Conservation (phyloP, 2,329 filamentous ascomycete species). For the Paraphoma chrysanthemicola region DNA sequence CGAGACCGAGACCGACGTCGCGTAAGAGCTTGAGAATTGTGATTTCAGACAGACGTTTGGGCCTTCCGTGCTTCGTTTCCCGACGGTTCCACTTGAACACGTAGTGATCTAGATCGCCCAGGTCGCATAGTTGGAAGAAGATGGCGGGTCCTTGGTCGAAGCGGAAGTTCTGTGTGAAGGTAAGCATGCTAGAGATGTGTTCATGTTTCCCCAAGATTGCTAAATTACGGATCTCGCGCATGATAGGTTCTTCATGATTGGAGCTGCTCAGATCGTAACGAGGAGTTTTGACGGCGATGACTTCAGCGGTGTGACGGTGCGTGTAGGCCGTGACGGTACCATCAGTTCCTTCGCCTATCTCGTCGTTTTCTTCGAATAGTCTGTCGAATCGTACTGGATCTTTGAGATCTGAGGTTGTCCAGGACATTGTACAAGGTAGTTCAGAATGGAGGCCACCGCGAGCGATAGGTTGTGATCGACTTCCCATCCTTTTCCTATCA, state of each 20-base stretch:
- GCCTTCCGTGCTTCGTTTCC: neutral
- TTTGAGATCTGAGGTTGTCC: neutral
- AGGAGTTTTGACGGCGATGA: neutral
- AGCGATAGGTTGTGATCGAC: neutral
- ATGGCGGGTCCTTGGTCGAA: constrained; percentile 16
- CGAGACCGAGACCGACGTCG: constrained; percentile 28
- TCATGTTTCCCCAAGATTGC: neutral
- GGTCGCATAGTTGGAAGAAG: constrained; percentile 23
- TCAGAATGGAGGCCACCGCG: neutral
- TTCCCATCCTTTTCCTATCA: neutral
- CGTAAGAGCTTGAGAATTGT: constrained; percentile 35
- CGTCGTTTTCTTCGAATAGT: neutral
- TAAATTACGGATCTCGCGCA: neutral
- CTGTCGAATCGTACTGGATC: neutral
- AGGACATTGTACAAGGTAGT: neutral
- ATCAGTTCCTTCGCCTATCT: neutral
- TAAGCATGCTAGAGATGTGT: neutral
- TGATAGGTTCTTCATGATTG: neutral
- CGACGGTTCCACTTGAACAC: constrained; percentile 1
- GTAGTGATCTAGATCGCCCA: constrained; percentile 23
- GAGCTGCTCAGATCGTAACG: neutral
- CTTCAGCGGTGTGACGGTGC: neutral
- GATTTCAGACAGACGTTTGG: constrained; percentile 18
- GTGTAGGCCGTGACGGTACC: neutral
- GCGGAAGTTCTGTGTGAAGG: neutral